phyloP scores from a whole-genome alignment of 83 land plant genomes.

The Picea abies region DNA sequence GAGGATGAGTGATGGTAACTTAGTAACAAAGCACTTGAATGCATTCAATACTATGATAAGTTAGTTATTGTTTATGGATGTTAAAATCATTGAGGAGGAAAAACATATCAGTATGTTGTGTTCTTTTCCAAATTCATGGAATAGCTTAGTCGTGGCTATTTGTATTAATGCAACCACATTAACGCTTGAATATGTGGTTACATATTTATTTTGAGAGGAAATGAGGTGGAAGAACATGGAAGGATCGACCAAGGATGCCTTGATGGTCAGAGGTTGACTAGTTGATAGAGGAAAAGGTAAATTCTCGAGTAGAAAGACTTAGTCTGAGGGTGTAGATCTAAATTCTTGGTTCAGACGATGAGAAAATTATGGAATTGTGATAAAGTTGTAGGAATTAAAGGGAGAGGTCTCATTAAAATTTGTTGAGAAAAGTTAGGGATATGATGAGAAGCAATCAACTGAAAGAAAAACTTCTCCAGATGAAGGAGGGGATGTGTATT shows the following conservation, averaged over 20 bases:
- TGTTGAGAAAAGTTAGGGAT: too few relatives aligned
- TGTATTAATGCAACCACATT: not conserved
- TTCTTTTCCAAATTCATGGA: not conserved
- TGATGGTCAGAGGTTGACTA: not conserved
- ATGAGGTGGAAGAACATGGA: not conserved
- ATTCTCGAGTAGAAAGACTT: not conserved
- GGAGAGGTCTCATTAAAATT: too few relatives aligned
- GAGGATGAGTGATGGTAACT: not conserved
- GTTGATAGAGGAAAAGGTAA: not conserved
- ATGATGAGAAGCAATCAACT: too few relatives aligned
- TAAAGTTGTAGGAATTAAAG: too few relatives aligned
- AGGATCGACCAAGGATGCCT: not conserved
- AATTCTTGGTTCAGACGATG: too few relatives aligned
- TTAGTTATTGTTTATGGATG: not conserved
- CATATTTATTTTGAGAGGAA: not conserved
- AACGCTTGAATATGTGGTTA: not conserved
- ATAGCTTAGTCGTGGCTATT: not conserved
- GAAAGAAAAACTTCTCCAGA: too few relatives aligned
- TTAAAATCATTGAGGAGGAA: not conserved
- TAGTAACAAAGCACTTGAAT: not conserved
- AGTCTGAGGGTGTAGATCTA: not conserved
- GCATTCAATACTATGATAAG: not conserved
- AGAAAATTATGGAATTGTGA: too few relatives aligned
- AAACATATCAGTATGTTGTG: not conserved
- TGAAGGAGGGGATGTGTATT: too few relatives aligned